Evolutionary conservation across 2,329 filamentous ascomycete species (phyloP), one percentile per base, ranked within the genome.

Genomic region (Sordariomycetes sp.): DNA sequence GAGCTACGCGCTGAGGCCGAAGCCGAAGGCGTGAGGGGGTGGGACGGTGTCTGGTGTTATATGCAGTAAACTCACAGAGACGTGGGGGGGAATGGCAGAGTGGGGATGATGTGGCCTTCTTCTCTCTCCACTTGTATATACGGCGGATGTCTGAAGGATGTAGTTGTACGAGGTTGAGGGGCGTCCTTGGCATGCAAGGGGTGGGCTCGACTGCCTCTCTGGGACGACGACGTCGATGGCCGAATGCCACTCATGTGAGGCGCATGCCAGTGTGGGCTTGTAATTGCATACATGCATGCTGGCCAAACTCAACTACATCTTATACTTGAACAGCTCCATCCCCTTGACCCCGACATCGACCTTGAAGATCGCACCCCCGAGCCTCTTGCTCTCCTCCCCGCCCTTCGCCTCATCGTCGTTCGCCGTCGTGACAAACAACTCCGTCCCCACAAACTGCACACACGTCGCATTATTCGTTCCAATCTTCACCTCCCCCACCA

Each of bases 401-500:
- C 84, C 83, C 52, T 84, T 81, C 10, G 79, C 78, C 61, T 82
- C 77, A 60, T 87, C 84, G 65, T 85, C 83, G 36, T 68, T 73
- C 5, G 89, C 89, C 57, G 82, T 88, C 22, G 90, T 96, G 65
- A 96, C 87, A 70, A 86, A 87, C 58, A 96, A 74, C 65, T 82
- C 77, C 1, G 77, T 82, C 10, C 88, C 90, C 39, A 85, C 83
- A 67, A 96, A 92, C 61, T 85, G 83, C 22, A 86, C 82, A 70
- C 90, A 96, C 8, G 89, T 94, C 61, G 89, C 81, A 69, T 89
- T 87, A 60, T 78, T 78, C 13, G 90, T 95, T 4, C 90, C 90
- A 62, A 95, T 73, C 57, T 74, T 77, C 61, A 96, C 77, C 72
- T 90, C 81, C 7, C 88, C 90, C 5, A 91, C 75, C 34, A 95